Conservation (phyloP, 2,329 filamentous ascomycete species). For the Aspergillus versicolor region DNA sequence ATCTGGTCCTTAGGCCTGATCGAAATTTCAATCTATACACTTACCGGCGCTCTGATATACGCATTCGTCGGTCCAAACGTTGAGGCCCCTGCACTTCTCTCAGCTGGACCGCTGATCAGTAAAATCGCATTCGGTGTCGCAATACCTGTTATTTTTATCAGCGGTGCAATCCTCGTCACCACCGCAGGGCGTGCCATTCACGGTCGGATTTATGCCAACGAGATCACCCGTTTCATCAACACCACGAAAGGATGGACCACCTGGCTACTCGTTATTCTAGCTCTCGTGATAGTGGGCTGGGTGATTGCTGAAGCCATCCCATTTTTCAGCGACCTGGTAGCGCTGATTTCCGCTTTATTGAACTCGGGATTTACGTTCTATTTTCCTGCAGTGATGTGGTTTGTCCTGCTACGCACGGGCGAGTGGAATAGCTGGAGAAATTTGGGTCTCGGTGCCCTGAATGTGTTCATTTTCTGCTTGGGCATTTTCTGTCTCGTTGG, state of each 20-base stretch:
- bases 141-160: conserved; percentile 38
- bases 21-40: conserved; percentile 26
- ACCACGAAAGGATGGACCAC: conserved; percentile 35
- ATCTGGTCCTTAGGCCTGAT: conserved; percentile 23
- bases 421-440: conserved; percentile 40
- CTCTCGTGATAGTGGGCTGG: conserved; percentile 76
- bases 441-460: conserved; percentile 59
- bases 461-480: conserved; percentile 66
- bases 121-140: conserved; percentile 35
- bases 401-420: conserved; percentile 29
- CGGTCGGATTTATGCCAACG: conserved; percentile 34
- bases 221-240: conserved; percentile 36
- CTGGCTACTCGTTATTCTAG: conserved; percentile 28
- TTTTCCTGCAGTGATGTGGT: conserved; percentile 48
- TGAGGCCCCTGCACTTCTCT: conserved; percentile 32
- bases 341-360: conserved; percentile 58
- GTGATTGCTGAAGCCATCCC: conserved; percentile 83
- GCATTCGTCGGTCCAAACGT: conserved; percentile 33
- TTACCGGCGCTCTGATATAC: conserved; percentile 31
- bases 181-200: conserved; percentile 35
- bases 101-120: conserved; percentile 27
- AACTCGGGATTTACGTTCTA: conserved; percentile 89
- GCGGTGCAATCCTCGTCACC: conserved; percentile 37
- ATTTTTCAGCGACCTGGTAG: conserved; percentile 72
- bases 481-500: conserved; percentile 72